phyloP scores from a whole-genome alignment of 148 eudicot species.

The Cornus kousa region DNA sequence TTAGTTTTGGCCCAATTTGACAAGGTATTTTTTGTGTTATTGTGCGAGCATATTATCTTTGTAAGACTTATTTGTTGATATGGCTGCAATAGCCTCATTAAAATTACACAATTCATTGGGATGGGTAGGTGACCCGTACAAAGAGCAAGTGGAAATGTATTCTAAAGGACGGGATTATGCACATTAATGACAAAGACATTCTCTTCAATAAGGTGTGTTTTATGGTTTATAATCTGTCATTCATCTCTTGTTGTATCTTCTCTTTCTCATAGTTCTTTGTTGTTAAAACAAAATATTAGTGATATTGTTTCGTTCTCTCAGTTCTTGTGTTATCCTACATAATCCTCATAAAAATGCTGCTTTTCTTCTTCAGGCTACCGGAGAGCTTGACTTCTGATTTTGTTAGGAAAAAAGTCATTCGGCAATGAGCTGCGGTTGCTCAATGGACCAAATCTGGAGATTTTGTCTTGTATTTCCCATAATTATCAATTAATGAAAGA shows the following conservation, averaged over 20 bases:
- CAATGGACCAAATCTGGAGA: not conserved
- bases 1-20: conserved; percentile 96
- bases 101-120: conserved; percentile 2
- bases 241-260: not conserved
- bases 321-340: not conserved
- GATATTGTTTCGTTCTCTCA: not conserved
- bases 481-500: conserved; percentile 16
- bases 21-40: conserved; percentile 51
- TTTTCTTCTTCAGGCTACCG: conserved; percentile 67
- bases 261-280: not conserved
- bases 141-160: conserved; percentile 97
- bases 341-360: conserved; percentile 6
- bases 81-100: not conserved
- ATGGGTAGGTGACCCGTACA: conserved; percentile 71
- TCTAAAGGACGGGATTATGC: conserved; percentile 97
- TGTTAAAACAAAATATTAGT: not conserved
- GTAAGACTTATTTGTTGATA: not conserved
- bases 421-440: conserved; percentile 2
- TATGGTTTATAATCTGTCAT: not conserved
- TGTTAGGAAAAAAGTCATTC: not conserved
- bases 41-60: not conserved
- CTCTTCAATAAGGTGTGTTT: conserved; percentile 79
- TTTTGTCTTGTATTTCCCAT: not conserved
- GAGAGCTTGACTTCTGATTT: conserved; percentile 86
- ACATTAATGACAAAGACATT: conserved; percentile 86